A percentile compares a stretch with the other conserved stretches of the same genome.
phyloP scores from a whole-genome alignment of 768 basidiomycete genomes.

The Trametes punicea region DNA sequence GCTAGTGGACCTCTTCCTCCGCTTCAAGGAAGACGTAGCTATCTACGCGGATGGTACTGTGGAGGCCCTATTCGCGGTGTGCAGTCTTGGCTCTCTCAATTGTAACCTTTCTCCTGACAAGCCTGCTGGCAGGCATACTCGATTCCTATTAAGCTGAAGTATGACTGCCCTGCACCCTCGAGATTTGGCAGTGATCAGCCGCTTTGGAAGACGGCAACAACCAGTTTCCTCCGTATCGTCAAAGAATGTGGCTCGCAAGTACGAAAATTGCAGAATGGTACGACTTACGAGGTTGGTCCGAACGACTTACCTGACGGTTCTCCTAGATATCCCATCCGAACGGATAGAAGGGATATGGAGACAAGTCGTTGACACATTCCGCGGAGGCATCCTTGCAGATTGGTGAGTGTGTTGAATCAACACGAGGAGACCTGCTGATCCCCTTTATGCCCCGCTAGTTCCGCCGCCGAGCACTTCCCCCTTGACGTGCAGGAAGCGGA shows the following conservation, averaged over 20 bases:
- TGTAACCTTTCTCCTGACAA: neutral
- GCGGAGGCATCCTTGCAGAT: slow-evolving; percentile 79
- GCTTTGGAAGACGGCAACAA: slow-evolving; percentile 94
- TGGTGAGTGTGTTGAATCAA: slow-evolving; percentile 49
- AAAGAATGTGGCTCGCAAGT: slow-evolving; percentile 60
- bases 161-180: slow-evolving; percentile 88
- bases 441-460: slow-evolving; percentile 36
- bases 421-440: neutral
- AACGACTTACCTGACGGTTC: too few relatives aligned
- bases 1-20: slow-evolving; percentile 72
- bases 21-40: slow-evolving; percentile 54
- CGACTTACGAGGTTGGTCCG: too few relatives aligned
- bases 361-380: slow-evolving; percentile 76
- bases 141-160: slow-evolving; percentile 90
- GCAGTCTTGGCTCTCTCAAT: slow-evolving; percentile 21
- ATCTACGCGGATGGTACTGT: slow-evolving; percentile 82
- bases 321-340: slow-evolving; percentile 53
- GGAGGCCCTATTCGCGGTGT: slow-evolving; percentile 75
- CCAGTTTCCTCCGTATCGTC: slow-evolving; percentile 68
- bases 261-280: slow-evolving; percentile 48
- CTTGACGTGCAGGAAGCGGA: slow-evolving; percentile 69
- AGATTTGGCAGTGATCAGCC: slow-evolving; percentile 85
- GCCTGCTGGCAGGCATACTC: slow-evolving; percentile 62
- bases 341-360: slow-evolving; percentile 83
- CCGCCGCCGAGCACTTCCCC: slow-evolving; percentile 51